phyloP scores from a whole-genome alignment of 306 rosid species.

The Rosa persica region DNA sequence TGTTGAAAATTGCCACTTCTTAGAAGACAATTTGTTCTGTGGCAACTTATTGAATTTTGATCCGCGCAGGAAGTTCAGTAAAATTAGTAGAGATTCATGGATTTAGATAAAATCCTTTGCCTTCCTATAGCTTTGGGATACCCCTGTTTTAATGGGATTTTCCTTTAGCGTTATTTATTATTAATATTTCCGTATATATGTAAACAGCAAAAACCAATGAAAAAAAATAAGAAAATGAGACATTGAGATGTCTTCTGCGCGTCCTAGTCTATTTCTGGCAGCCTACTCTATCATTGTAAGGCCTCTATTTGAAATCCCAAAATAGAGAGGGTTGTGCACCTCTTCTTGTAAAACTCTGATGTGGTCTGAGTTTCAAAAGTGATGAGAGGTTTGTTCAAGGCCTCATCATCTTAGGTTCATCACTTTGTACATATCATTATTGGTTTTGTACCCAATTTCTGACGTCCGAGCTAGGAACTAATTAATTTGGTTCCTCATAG shows the following conservation, averaged over 20 bases:
- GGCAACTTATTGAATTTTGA: too few relatives aligned
- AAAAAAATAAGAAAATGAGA: neutral
- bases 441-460: neutral
- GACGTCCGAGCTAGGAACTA: neutral
- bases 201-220: neutral
- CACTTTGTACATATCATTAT: neutral
- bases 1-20: too few relatives aligned
- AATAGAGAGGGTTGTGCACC: constrained; percentile 5
- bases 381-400: neutral
- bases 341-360: neutral
- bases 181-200: neutral
- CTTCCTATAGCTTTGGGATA: neutral
- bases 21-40: too few relatives aligned
- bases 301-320: constrained; percentile 17
- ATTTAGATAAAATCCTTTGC: neutral
- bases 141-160: neutral
- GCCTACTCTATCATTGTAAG: constrained; percentile 18
- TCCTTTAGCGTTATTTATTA: neutral
- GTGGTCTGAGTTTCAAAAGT: neutral
- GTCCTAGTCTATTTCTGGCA: constrained; percentile 7
- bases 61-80: too few relatives aligned
- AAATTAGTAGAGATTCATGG: too few relatives aligned
- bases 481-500: neutral
- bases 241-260: neutral
- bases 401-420: neutral